These are phyloP conservation scores for Talaromyces adpressus DNA, from an alignment of 495 filamentous ascomycete species.

Conservation along the genomic window DNA sequence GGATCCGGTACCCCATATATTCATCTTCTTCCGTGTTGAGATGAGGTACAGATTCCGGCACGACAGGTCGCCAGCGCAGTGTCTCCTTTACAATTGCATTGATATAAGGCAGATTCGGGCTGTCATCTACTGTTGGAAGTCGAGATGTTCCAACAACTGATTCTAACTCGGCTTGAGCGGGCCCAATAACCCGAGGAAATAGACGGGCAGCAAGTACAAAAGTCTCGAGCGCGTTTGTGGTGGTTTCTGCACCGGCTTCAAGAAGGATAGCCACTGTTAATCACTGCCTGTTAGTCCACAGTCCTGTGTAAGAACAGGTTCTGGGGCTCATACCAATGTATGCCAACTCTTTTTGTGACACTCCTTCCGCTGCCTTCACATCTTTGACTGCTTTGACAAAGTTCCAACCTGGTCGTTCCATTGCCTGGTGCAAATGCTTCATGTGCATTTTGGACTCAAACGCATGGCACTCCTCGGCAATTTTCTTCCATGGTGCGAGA, in stretches of 20 bases:
- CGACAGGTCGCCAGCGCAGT: slow-evolving; percentile 28
- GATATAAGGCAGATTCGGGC: slow-evolving; percentile 23
- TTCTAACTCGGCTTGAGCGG: background rate
- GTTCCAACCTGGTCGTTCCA: slow-evolving; percentile 15
- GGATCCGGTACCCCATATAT: slow-evolving; percentile 44
- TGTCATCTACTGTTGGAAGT: background rate
- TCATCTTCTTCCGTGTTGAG: slow-evolving; percentile 41
- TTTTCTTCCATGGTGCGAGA: slow-evolving; percentile 27
- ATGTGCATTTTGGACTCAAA: background rate
- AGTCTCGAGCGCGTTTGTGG: background rate
- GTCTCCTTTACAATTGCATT: slow-evolving; percentile 27
- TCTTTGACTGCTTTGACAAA: slow-evolving; percentile 16
- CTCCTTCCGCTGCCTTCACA: slow-evolving; percentile 5
- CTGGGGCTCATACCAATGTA: slow-evolving; percentile 13
- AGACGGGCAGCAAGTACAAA: background rate
- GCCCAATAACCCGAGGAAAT: background rate
- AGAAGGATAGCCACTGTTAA: background rate
- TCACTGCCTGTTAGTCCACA: background rate
- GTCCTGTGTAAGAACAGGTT: background rate
- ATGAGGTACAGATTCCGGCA: slow-evolving; percentile 42
- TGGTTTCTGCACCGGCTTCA: background rate
- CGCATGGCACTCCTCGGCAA: background rate
- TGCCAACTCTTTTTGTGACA: slow-evolving; percentile 21
- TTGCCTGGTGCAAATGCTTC: background rate
- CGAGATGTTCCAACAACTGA: background rate